Evolutionary conservation across 2,329 filamentous ascomycete genomes (phyloP), one percentile per base, ranked within the genome.

Genomic region (Knufia fluminis): DNA sequence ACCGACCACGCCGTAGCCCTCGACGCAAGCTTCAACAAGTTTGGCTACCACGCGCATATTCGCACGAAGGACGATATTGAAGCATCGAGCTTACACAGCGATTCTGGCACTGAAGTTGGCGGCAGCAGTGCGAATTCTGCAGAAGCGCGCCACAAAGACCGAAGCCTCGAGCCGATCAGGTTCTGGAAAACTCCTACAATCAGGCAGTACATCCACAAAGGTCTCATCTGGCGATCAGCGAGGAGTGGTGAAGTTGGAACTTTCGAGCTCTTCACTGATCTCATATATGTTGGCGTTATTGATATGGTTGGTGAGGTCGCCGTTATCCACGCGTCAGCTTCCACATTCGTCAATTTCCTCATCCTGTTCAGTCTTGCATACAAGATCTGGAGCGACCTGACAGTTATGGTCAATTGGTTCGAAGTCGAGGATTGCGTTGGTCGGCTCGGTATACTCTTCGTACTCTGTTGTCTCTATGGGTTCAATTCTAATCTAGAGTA

Each of bases 141-240:
- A 8, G 35, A 38, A 19, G 8, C 7, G 35, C 35, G 61, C 32
- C 50, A 56, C 48, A 55, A 52, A 23, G 60, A 54, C 35, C 56
- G 54, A 26, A 54, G 54, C 57, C 63, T 64, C 56, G 60, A 66
- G 42, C 69, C 72, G 1, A 71, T 81, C 59, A 76, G 74, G 59
- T 64, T 83, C 51, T 79, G 78, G 60, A 77, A 77, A 60, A 72
- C 71, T 53, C 80, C 80, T 0, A 72, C 77, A 4, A 70, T 83
- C 2, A 71, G 79, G 51, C 80, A 83, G 65, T 83, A 82, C 64
- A 82, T 82, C 57, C 79, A 83, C 60, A 77, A 78, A 51, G 79
- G 79, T 0, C 68, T 83, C 10, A 63, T 84, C 6, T 83, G 80
- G 80, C 70, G 80, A 44, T 75, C 78, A 1, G 72, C 71, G 6